Conservation (phyloP, 2,329 filamentous ascomycete genomes). For the Clarireedia paspali region DNA sequence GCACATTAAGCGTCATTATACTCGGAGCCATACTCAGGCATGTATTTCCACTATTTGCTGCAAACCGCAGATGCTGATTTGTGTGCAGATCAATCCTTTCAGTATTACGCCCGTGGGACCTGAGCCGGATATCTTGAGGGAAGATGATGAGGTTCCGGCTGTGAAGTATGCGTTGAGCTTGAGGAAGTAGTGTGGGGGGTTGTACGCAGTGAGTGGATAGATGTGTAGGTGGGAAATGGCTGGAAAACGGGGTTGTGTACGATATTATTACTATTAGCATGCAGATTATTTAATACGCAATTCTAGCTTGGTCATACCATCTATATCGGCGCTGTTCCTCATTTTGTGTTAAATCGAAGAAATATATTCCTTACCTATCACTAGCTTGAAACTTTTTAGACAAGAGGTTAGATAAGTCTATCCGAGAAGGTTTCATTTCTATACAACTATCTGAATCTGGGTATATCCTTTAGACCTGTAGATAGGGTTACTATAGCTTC, state of each 20-base stretch:
- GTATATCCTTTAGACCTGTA: neutral
- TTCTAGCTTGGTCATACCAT: no score
- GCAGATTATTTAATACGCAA: no score
- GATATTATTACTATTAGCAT: no score
- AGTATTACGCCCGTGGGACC: constrained; percentile 82
- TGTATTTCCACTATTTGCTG: constrained; percentile 31
- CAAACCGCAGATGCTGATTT: constrained; percentile 18
- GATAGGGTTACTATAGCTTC: neutral
- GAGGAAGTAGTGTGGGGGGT: constrained; percentile 17
- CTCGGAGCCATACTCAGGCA: constrained; percentile 61
- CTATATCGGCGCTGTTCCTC: no score
- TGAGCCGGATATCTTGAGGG: constrained; percentile 68
- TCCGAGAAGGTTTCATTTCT: neutral
- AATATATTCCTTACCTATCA: no score
- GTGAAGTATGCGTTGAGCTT: constrained; percentile 30
- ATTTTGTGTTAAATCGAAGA: no score
- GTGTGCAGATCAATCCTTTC: constrained; percentile 51
- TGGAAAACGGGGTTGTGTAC: neutral
- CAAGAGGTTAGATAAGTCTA: no score
- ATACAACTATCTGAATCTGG: neutral
- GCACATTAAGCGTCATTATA: constrained; percentile 77
- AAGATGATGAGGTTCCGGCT: constrained; percentile 69
- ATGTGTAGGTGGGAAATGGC: neutral
- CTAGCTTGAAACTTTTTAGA: no score
- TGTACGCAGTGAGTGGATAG: no score